These are phyloP conservation scores for Bullera alba DNA, from an alignment of 768 basidiomycete species.

Conservation along the genomic window DNA sequence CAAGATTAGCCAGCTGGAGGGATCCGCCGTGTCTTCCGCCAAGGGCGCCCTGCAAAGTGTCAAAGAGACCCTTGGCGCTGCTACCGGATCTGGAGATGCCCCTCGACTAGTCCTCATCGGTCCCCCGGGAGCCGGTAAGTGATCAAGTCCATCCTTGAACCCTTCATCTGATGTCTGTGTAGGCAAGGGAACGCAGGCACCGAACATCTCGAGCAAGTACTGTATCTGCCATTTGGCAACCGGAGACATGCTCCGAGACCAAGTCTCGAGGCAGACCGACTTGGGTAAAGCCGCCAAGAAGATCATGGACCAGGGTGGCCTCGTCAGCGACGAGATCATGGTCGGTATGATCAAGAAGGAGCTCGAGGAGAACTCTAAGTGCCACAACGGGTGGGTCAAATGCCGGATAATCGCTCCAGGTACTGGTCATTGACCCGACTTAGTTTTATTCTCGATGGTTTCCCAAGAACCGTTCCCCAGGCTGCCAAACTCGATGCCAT, in stretches of 20 bases:
- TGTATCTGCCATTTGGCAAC: constrained; percentile 98
- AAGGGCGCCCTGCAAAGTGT: constrained; percentile 39
- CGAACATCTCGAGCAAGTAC: constrained; percentile 81
- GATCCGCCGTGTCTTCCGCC: constrained; percentile 48
- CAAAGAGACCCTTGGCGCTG: constrained; percentile 52
- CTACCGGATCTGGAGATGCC: constrained; percentile 54
- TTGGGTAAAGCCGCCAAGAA: constrained; percentile 91
- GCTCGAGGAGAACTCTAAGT: constrained; percentile 81
- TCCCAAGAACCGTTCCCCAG: constrained; percentile 94
- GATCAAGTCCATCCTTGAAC: neutral
- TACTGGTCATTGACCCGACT: neutral
- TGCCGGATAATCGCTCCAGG: neutral
- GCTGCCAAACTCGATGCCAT: constrained; percentile 92
- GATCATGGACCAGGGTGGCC: constrained; percentile 92
- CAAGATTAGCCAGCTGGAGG: constrained; percentile 77
- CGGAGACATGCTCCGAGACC: constrained; percentile 95
- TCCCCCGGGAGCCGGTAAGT: constrained; percentile 89
- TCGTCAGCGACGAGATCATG: constrained; percentile 94
- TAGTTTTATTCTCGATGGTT: constrained; percentile 98
- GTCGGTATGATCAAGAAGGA: constrained; percentile 96
- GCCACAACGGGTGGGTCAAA: constrained; percentile 82
- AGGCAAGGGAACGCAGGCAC: constrained; percentile 99
- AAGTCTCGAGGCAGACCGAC: constrained; percentile 76
- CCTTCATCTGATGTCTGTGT: constrained; percentile 2
- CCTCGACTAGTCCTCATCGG: constrained; percentile 82